phyloP scores from a whole-genome alignment of 2,329 filamentous ascomycete species.

The Neofusicoccum ribis region DNA sequence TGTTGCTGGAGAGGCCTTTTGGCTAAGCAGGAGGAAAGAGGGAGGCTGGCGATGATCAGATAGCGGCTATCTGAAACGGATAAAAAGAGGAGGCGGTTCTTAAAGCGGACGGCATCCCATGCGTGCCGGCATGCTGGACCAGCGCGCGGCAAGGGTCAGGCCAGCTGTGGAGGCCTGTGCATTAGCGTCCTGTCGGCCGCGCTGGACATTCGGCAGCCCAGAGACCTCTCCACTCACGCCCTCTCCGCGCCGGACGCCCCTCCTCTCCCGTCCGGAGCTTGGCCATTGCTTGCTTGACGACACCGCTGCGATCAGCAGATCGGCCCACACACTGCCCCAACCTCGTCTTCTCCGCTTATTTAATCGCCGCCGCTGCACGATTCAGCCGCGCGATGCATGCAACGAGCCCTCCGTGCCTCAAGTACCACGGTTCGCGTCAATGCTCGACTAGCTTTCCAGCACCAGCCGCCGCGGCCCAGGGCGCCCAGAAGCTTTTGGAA shows the following conservation, averaged over 20 bases:
- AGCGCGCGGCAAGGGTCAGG: conserved; percentile 7
- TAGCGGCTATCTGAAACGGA: not conserved
- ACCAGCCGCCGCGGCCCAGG: not conserved
- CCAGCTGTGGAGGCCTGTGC: conserved; percentile 6
- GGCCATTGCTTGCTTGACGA: not conserved
- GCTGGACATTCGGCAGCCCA: not conserved
- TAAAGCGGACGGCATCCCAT: not conserved
- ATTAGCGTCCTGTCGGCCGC: not conserved
- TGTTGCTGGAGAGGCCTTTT: conserved; percentile 5
- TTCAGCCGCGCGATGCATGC: conserved; percentile 4
- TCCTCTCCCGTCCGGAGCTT: not conserved
- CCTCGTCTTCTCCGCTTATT: no score
- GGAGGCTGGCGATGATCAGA: conserved; percentile 5
- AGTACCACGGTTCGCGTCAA: not conserved
- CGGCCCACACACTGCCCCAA: not conserved
- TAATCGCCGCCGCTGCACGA: not conserved
- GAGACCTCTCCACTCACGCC: not conserved
- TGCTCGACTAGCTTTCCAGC: not conserved
- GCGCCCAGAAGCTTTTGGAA: not conserved
- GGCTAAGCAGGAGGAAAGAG: not conserved
- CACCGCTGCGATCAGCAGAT: not conserved
- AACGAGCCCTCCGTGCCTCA: not conserved
- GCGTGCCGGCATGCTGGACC: not conserved
- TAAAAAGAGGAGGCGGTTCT: conserved; percentile 7
- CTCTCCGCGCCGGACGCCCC: no score